Base-by-base conservation (phyloP, 371 early-diverging fungal genomes). In the Mucor velutinosus region DNA sequence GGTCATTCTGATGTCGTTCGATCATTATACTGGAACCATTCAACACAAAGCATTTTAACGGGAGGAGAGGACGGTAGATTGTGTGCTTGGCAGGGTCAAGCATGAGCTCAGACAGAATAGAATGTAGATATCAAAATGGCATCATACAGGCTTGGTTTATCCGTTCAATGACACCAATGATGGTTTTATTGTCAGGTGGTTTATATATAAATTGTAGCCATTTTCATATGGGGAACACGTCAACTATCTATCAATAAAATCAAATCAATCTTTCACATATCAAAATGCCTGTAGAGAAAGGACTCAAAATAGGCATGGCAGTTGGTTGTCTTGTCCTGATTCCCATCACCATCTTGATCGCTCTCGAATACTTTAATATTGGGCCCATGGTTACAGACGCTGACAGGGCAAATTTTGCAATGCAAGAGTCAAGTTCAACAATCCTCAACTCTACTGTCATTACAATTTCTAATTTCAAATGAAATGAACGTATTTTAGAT, bases 51-150 rank as follows among this genome's bases (percentile, higher is more conserved):
- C 47, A 76, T 92, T 25, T 74, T 90, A 29, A 85, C 93, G 2
- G 93, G 94, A 27, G 92, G 92, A 14, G 94, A 93, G 67, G 93
- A 92, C 68, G 88, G 90, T 21, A 80, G 80, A 39, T 80, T 94
- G 43, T 83, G 90, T 32, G 81, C 88, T 35, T 94, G 94, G 94
- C 79, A 77, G 47, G 82, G 70, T 19, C 66, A 65, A 49, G 33
- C 37, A 19, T 64, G 43, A 41, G 15, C 3, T 17, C 8, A 27
- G 4, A 7, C 7, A 43, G n/a, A 15, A 43, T 43, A 43, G n/a
- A 43, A 15, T 43, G 17, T 15, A 17, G n/a, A 43, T 1, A 12
- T 43, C 7, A 43, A 3, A n/a, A 45, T 45, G 45, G 45, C 19
- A 45, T 45, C 45, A 45, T 45, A 45, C 6, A 43, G 43, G 5